Conservation (phyloP, 257 asterid genomes). For the Capsicum pubescens region DNA sequence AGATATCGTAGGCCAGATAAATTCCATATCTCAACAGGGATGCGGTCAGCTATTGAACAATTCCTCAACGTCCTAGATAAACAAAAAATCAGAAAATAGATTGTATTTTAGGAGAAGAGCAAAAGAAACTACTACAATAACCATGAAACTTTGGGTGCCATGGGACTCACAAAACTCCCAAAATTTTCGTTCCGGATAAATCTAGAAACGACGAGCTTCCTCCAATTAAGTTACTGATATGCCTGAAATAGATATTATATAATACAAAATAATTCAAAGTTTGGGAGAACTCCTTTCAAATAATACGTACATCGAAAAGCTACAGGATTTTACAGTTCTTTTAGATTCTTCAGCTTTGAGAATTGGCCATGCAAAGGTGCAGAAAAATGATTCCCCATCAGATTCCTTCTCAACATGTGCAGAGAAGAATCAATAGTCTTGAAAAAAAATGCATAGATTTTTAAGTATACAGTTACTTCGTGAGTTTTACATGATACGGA, state of each 20-base stretch:
- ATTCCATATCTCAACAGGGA: conserved; percentile 21
- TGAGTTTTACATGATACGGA: conserved; percentile 2
- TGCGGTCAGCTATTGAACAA: neutral
- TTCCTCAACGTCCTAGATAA: conserved; percentile 33
- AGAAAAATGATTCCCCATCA: neutral
- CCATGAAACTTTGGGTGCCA: neutral
- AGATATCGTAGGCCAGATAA: neutral
- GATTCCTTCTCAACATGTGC: conserved; percentile 16
- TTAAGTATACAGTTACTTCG: neutral
- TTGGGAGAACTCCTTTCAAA: neutral
- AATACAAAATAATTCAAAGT: neutral
- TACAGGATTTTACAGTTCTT: neutral
- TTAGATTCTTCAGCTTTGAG: neutral
- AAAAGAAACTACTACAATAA: neutral
- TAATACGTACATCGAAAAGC: neutral
- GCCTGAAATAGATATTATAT: neutral
- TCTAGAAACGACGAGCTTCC: neutral
- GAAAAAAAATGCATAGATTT: conserved; percentile 5
- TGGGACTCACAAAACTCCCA: neutral
- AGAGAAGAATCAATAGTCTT: neutral
- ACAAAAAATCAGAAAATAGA: neutral
- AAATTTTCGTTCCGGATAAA: neutral
- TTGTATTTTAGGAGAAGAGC: neutral
- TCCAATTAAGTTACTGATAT: neutral
- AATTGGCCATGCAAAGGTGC: neutral